These are phyloP conservation scores for Puccinia coronata DNA, from an alignment of 1,284 basidiomycete genomes.

Conservation along the genomic window DNA sequence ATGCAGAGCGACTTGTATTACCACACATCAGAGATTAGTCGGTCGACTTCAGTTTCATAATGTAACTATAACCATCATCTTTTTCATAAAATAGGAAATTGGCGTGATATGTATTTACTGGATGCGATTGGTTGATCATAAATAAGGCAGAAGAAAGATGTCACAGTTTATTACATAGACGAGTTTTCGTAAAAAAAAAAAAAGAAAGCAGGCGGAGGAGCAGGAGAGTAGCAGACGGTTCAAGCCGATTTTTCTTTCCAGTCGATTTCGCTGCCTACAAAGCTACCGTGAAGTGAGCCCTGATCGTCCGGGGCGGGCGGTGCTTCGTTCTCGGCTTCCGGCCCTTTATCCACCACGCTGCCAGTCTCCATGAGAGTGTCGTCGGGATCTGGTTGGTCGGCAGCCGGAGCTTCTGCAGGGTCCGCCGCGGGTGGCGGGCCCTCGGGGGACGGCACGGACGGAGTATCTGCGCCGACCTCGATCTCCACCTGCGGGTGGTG, in stretches of 20 bases:
- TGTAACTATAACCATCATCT: too few relatives aligned
- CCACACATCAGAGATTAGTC: too few relatives aligned
- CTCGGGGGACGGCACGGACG: not conserved
- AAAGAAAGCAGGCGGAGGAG: not conserved
- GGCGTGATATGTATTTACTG: too few relatives aligned
- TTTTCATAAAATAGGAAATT: too few relatives aligned
- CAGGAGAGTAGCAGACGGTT: not conserved
- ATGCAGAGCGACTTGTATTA: too few relatives aligned
- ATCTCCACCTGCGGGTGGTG: not conserved
- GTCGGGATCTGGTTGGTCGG: not conserved
- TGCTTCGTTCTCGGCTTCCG: not conserved
- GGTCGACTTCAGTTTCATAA: too few relatives aligned
- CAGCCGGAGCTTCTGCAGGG: not conserved
- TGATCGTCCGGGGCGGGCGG: not conserved
- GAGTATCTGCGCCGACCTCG: not conserved
- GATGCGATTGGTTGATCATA: too few relatives aligned
- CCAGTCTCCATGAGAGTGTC: constrained; percentile 16
- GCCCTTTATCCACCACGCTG: constrained; percentile 33
- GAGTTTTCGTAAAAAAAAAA: constrained; percentile 9
- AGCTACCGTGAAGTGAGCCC: constrained; percentile 17
- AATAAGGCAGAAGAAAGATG: too few relatives aligned
- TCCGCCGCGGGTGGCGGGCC: not conserved
- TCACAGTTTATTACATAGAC: too few relatives aligned
- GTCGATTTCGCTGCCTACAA: constrained; percentile 44
- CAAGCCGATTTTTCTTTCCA: constrained; percentile 28